These are phyloP conservation scores for Lentinula aciculospora DNA, from an alignment of 768 basidiomycete genomes.

Conservation along the genomic window DNA sequence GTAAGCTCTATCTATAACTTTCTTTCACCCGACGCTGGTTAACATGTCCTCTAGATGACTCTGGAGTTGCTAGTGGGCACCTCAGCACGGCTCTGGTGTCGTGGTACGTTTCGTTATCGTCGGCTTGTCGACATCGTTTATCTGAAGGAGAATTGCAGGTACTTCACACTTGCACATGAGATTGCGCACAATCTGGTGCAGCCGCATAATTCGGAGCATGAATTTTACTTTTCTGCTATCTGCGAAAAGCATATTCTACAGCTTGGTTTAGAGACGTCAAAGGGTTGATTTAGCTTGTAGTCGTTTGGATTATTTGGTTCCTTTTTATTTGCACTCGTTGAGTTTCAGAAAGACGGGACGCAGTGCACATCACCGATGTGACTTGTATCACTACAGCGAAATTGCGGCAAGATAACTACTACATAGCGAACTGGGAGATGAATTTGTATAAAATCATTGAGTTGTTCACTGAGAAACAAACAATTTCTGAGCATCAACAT, in stretches of 20 bases:
- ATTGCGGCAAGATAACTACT: no score
- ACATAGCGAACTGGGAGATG: no score
- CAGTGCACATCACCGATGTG: no score
- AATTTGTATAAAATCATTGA: no score
- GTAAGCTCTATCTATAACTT: no score
- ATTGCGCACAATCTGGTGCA: slow-evolving; percentile 88
- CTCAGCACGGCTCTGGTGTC: slow-evolving; percentile 67
- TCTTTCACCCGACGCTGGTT: no score
- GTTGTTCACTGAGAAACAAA: no score
- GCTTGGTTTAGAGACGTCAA: slow-evolving; percentile 17
- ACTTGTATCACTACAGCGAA: no score
- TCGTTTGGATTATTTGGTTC: no score
- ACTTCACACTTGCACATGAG: slow-evolving; percentile 88
- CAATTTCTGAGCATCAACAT: no score
- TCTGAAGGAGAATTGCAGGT: slow-evolving; percentile 40
- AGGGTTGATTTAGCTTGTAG: background rate
- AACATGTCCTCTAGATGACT: slow-evolving; percentile 50
- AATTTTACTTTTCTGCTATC: slow-evolving; percentile 91
- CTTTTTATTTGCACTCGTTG: no score
- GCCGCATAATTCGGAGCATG: slow-evolving; percentile 86
- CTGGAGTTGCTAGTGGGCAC: slow-evolving; percentile 49
- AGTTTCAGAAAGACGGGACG: no score
- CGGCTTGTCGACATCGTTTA: background rate
- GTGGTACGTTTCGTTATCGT: slow-evolving; percentile 42
- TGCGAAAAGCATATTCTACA: slow-evolving; percentile 60